These are phyloP conservation scores for Whalleya microplaca DNA, from an alignment of 2,329 filamentous ascomycete genomes.

Conservation along the genomic window DNA sequence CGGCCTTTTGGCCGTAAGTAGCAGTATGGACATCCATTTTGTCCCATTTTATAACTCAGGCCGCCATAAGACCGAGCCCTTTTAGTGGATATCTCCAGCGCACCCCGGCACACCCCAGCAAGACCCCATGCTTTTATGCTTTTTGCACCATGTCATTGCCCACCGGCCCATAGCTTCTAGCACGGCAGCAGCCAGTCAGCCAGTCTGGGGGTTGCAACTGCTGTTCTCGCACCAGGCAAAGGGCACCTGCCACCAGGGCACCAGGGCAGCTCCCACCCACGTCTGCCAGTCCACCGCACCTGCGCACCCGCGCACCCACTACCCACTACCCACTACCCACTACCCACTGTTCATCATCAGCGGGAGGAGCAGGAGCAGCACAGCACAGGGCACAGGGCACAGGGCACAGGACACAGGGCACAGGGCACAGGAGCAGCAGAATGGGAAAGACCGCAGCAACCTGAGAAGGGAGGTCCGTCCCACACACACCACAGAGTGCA, in stretches of 20 bases:
- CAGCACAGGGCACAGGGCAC: too few relatives aligned
- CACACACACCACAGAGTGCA: not conserved
- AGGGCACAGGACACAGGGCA: too few relatives aligned
- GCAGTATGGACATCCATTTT: constrained; percentile 23
- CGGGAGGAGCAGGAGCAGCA: too few relatives aligned
- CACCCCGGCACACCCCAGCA: not conserved
- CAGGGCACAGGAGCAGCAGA: too few relatives aligned
- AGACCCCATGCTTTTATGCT: not conserved
- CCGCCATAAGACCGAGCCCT: constrained; percentile 25
- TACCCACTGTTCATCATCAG: too few relatives aligned
- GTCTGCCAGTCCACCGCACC: too few relatives aligned
- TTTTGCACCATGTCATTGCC: not conserved
- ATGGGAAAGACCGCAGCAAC: too few relatives aligned
- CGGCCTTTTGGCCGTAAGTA: constrained; percentile 39
- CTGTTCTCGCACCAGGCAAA: too few relatives aligned
- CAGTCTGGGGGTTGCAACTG: not conserved
- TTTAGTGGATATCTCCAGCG: constrained; percentile 22
- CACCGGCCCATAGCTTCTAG: not conserved
- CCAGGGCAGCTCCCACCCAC: too few relatives aligned
- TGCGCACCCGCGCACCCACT: too few relatives aligned
- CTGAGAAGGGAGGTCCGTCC: not conserved
- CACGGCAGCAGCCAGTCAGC: not conserved
- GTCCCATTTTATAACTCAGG: constrained; percentile 28
- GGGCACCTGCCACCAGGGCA: too few relatives aligned
- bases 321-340: too few relatives aligned